Conservation (phyloP, 768 basidiomycete genomes). For the Trichaptum fuscoviolaceum region DNA sequence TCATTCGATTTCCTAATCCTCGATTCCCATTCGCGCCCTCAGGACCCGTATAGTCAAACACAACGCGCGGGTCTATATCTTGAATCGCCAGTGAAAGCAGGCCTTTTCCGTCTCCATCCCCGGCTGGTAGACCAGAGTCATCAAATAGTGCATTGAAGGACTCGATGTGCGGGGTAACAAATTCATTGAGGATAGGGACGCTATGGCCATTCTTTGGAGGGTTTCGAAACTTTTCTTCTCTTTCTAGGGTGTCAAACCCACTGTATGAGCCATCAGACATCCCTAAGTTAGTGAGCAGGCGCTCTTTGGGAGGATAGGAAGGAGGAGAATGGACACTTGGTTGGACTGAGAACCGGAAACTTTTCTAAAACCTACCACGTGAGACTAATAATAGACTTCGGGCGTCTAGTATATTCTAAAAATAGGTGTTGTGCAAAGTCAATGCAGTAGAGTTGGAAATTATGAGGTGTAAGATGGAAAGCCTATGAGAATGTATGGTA, state of each 20-base stretch:
- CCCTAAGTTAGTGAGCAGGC: neutral
- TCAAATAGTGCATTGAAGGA: conserved; percentile 97
- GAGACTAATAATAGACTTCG: neutral
- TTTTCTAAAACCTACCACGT: neutral
- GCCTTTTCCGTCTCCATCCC: conserved; percentile 75
- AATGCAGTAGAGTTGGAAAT: conserved; percentile 1
- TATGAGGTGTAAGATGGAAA: neutral
- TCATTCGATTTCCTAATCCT: conserved; percentile 80
- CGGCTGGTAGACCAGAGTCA: conserved; percentile 73
- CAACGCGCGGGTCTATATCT: conserved; percentile 88
- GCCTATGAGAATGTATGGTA: neutral
- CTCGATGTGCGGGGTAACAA: conserved; percentile 90
- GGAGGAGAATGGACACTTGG: neutral
- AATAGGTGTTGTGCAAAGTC: neutral
- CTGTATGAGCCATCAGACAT: conserved; percentile 1
- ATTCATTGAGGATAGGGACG: conserved; percentile 82
- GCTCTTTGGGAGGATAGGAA: neutral
- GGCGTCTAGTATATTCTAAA: neutral
- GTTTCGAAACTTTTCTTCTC: conserved; percentile 73
- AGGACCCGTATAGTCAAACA: conserved; percentile 73
- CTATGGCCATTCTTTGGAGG: conserved; percentile 67
- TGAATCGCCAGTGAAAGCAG: conserved; percentile 71
- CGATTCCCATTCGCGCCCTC: conserved; percentile 44
- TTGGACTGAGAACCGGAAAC: neutral
- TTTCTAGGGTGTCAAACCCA: conserved; percentile 68